Evolutionary conservation across 495 filamentous ascomycete species (phyloP), one percentile per base, ranked within the genome.

Genomic region (Amniculicola lignicola): DNA sequence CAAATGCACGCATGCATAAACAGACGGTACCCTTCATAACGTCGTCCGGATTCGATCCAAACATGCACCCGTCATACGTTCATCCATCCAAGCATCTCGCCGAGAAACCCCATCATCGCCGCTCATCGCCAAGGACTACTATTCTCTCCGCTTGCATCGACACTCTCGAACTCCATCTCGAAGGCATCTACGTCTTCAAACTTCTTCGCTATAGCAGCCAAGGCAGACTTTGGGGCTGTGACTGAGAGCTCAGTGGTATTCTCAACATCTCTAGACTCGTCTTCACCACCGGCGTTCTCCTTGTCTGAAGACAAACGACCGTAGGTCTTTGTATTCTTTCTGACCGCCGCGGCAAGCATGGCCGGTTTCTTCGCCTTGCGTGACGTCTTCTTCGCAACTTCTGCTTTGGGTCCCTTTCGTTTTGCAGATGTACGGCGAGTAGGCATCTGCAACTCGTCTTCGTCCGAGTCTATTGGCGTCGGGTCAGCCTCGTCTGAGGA

Each of bases 151-250:
- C 33, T 28, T 9, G 42, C 47, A 25, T 69, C 64, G 44, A 72
- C 58, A 31, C 61, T 70, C 67, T 89, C 85, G 75, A 85, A 89
- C 51, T 87, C 84, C 77, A 89, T 75, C 57, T 86, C 70, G 83
- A 84, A 88, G 54, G 79, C 65, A 71, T 89, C 85, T 29, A 89
- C 74, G 63, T 86, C 81, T 28, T 76, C 73, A 65, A 89, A 89
- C 57, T 87, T 87, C 57, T 68, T 68, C 52, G 62, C 71, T 16
- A 69, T 66, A 15, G 63, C 62, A 55, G 71, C 71, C 40, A 82
- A 58, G 63, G 74, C 71, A 33, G 31, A 33, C 24, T 59, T 70
- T 12, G 64, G 61, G 4, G 61, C 47, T 9, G 48, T 51, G 43
- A 66, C 53, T 43, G 69, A 65, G 39, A 55, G 27, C 35, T 65